A percentile compares a stretch with the other conserved stretches of the same genome.
phyloP scores from a whole-genome alignment of 805 yeast genomes.

The Saccharomycopsis schoenii region DNA sequence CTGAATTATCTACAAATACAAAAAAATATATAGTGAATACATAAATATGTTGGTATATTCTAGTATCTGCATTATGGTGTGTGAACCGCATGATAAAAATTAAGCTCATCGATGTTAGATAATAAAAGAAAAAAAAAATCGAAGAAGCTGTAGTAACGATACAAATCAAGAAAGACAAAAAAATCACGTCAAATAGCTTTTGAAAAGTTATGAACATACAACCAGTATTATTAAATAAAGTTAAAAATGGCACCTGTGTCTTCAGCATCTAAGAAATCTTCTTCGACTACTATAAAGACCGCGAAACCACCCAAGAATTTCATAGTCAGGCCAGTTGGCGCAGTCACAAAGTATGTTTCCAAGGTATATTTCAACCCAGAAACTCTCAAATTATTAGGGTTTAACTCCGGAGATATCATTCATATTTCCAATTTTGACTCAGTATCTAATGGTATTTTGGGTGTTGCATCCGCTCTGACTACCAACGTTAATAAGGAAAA shows the following conservation, averaged over 20 bases:
- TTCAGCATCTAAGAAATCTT: not conserved
- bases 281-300: constrained; percentile 21
- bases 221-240: not conserved
- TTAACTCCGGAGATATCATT: constrained; percentile 37
- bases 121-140: no score
- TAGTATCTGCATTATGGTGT: no score
- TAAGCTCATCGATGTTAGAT: no score
- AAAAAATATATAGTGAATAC: no score
- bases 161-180: no score
- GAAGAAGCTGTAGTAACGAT: no score
- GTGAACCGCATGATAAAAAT: no score
- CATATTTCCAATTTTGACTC: constrained; percentile 36
- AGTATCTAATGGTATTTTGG: constrained; percentile 32
- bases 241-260: not conserved
- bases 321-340: constrained; percentile 30
- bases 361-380: constrained; percentile 35
- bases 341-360: constrained; percentile 26
- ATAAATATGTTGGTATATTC: no score
- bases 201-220: no score
- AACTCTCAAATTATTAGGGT: constrained; percentile 37
- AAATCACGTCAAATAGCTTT: no score
- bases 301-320: constrained; percentile 32
- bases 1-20: no score
- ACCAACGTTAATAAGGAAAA: constrained; percentile 24
- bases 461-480: constrained; percentile 28